These are phyloP conservation scores for Pholiota molesta DNA, from an alignment of 768 basidiomycete genomes.

Conservation along the genomic window DNA sequence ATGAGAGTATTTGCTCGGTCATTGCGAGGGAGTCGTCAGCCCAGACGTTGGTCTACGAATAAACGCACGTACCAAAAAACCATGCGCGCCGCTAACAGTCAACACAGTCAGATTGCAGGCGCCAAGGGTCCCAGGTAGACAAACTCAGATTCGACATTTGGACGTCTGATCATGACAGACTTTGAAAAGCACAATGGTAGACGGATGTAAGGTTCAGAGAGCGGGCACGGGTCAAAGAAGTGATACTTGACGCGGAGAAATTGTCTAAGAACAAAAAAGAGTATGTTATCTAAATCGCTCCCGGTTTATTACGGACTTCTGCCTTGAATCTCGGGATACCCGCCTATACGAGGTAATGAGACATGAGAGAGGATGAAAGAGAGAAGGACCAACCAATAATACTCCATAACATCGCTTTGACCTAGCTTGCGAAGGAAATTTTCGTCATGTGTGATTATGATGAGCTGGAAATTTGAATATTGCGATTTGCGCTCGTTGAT, in stretches of 20 bases:
- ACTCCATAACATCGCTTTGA: constrained; percentile 90
- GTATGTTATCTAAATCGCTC: constrained; percentile 60
- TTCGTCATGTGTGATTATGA: constrained; percentile 98
- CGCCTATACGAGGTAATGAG: constrained; percentile 55
- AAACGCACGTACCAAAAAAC: neutral
- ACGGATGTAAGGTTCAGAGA: neutral
- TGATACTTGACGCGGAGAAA: constrained; percentile 5
- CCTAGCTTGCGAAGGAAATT: constrained; percentile 91
- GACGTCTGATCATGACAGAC: neutral
- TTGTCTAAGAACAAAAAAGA: constrained; percentile 11
- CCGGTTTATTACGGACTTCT: constrained; percentile 79
- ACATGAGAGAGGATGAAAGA: constrained; percentile 8
- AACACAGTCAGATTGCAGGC: neutral
- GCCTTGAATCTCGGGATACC: constrained; percentile 67
- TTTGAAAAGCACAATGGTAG: neutral
- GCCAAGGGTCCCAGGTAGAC: neutral
- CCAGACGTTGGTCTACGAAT: neutral
- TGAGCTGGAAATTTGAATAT: constrained; percentile 90
- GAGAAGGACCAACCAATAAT: constrained; percentile 75
- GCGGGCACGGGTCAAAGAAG: constrained; percentile 8
- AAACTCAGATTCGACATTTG: neutral
- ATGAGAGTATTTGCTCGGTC: neutral
- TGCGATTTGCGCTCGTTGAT: constrained; percentile 87
- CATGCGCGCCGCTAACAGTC: neutral
- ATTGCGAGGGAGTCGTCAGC: neutral